These are phyloP conservation scores for Pulveroboletus sp. DNA, from an alignment of 768 basidiomycete species.

Conservation along the genomic window DNA sequence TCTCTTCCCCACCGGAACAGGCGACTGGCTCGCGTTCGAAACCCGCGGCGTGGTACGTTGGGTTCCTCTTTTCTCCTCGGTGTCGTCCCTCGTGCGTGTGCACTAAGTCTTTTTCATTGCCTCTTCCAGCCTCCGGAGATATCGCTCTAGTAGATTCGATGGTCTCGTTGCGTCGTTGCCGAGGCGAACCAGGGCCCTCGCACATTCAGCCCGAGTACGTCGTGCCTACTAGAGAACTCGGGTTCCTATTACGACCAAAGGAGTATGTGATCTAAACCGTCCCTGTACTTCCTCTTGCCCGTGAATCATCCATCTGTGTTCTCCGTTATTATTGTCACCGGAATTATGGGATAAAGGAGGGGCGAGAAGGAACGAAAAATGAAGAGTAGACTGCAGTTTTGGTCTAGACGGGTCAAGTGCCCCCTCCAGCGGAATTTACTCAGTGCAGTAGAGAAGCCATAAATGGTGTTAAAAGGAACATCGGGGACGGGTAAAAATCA, in stretches of 20 bases:
- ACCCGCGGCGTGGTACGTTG: conserved; percentile 55
- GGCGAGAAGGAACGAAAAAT: conserved; percentile 2
- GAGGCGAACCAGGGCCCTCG: background rate
- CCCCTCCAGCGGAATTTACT: conserved; percentile 25
- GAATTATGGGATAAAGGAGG: conserved; percentile 4
- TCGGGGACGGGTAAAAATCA: conserved; percentile 24
- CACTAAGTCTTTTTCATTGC: background rate
- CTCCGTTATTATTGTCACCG: conserved; percentile 7
- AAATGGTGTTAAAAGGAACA: conserved; percentile 15
- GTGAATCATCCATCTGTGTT: conserved; percentile 16
- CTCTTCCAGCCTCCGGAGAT: conserved; percentile 40
- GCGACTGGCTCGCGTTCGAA: conserved; percentile 95
- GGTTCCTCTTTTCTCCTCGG: background rate
- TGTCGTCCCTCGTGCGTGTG: background rate
- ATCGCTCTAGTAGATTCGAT: conserved; percentile 29
- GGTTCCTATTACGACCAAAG: conserved; percentile 19
- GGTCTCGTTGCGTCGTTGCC: background rate
- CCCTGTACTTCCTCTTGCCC: conserved; percentile 17
- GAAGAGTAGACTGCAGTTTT: conserved; percentile 25
- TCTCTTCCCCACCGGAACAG: conserved; percentile 82
- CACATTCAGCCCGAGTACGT: conserved; percentile 10
- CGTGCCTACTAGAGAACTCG: conserved; percentile 8
- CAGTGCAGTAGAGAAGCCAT: conserved; percentile 20
- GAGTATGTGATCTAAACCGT: conserved; percentile 18
- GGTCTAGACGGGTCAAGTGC: conserved; percentile 20